phyloP scores from a whole-genome alignment of 2,329 filamentous ascomycete genomes.

The Pseudocercospora pini-densiflorae region DNA sequence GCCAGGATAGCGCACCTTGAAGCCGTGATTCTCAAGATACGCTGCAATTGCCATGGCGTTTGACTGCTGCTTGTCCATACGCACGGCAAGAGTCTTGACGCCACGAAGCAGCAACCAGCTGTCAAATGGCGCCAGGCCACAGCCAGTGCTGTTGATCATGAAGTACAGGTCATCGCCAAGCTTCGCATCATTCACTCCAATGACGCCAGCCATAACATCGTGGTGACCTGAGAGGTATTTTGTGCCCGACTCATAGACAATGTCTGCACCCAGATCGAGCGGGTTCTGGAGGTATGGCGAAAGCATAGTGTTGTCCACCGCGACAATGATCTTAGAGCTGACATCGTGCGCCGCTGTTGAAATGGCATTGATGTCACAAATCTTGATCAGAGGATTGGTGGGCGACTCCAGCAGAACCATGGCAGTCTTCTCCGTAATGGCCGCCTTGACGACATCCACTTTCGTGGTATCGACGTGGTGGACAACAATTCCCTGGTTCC shows the following conservation, averaged over 20 bases:
- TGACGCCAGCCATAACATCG: constrained; percentile 97
- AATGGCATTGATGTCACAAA: constrained; percentile 87
- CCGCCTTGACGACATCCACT: constrained; percentile 69
- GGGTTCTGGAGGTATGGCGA: constrained; percentile 94
- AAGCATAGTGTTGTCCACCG: constrained; percentile 99
- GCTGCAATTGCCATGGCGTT: constrained; percentile 90
- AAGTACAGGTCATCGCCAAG: constrained; percentile 93
- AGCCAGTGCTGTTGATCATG: constrained; percentile 95
- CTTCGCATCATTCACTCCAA: constrained; percentile 82
- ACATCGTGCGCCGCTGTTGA: constrained; percentile 74
- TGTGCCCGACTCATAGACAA: constrained; percentile 96
- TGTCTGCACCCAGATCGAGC: constrained; percentile 89
- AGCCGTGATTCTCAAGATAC: constrained; percentile 88
- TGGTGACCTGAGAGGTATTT: constrained; percentile 98
- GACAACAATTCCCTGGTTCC: constrained; percentile 88
- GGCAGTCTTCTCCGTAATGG: constrained; percentile 78
- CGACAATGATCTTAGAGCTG: constrained; percentile 79
- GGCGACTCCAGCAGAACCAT: constrained; percentile 97
- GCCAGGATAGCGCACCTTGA: constrained; percentile 93
- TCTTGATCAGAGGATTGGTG: constrained; percentile 97
- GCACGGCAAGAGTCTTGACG: constrained; percentile 93
- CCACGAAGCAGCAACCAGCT: constrained; percentile 94
- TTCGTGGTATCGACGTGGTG: constrained; percentile 95
- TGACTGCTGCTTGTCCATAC: constrained; percentile 97
- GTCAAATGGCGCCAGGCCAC: constrained; percentile 92